Evolutionary conservation across 306 rosid species (phyloP).

Genomic region (Cucurbita argyrosperma): DNA sequence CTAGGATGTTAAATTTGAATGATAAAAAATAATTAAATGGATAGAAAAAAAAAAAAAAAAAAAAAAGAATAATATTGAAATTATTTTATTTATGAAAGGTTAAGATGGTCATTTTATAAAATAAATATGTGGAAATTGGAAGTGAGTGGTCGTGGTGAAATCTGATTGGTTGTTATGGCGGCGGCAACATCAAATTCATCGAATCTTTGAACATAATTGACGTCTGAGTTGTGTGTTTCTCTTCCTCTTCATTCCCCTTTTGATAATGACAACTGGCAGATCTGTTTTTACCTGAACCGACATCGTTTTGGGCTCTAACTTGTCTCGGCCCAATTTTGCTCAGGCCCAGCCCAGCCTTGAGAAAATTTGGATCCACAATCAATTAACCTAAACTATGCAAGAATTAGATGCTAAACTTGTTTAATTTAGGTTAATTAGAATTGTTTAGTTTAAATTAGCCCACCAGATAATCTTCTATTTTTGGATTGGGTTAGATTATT

Average conservation of each 20-base stretch:
- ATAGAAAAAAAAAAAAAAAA: neutral
- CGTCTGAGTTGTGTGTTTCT: neutral
- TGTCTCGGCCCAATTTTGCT: neutral
- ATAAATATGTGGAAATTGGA: neutral
- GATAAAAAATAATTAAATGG: neutral
- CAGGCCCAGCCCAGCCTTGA: neutral
- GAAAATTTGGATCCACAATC: no score
- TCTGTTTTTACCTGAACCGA: neutral
- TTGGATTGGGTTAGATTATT: no score
- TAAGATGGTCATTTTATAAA: neutral
- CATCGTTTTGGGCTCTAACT: neutral
- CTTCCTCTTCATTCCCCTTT: neutral
- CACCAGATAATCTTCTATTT: no score
- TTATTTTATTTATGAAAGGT: neutral
- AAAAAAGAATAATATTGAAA: neutral
- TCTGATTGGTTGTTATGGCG: neutral
- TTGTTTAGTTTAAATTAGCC: no score
- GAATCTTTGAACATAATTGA: slow-evolving; percentile 8
- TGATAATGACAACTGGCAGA: neutral
- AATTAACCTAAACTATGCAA: no score
- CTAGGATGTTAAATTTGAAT: no score
- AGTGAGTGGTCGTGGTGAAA: neutral
- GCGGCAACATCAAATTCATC: slow-evolving; percentile 7
- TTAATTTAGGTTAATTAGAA: no score
- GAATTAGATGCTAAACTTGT: no score